These are phyloP conservation scores for Beauveria sp. DNA, from an alignment of 2,329 filamentous ascomycete species.

Conservation along the genomic window DNA sequence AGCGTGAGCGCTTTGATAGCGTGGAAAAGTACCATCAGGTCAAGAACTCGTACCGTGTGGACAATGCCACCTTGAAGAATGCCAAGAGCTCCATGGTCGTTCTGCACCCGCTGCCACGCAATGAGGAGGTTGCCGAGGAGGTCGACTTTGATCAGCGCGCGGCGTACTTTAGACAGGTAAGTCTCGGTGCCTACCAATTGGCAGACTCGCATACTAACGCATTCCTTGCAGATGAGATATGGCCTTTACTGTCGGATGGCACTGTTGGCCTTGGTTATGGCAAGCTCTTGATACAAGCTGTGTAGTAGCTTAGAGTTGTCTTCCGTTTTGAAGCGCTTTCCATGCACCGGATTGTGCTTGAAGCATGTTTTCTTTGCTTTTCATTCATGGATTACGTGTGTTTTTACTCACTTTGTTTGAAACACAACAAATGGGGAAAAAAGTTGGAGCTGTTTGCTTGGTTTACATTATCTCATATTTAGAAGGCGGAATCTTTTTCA, in stretches of 20 bases:
- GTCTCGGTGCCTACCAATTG: conserved; percentile 26
- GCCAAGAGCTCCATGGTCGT: conserved; percentile 92
- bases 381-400: not conserved
- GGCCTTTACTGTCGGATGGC: conserved; percentile 98
- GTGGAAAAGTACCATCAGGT: conserved; percentile 74
- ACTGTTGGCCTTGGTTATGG: conserved; percentile 85
- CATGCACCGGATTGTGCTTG: not conserved
- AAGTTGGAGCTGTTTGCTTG: not conserved
- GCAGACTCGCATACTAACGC: not conserved
- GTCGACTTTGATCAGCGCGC: conserved; percentile 96
- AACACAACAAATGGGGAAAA: not conserved
- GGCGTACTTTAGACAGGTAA: conserved; percentile 98
- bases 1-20: conserved; percentile 91
- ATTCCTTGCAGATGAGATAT: conserved; percentile 72
- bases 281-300: conserved; percentile 20
- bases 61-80: conserved; percentile 81
- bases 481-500: conserved; percentile 9
- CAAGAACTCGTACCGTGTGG: conserved; percentile 82
- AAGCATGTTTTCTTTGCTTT: conserved; percentile 2
- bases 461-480: conserved; percentile 8
- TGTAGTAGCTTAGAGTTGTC: conserved; percentile 6
- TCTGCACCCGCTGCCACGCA: conserved; percentile 90
- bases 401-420: not conserved
- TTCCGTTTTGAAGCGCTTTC: conserved; percentile 7
- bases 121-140: conserved; percentile 88